Percentiles rank a stretch among this genome's conserved stretches.
Conservation (phyloP, 768 basidiomycete species). For the Phanerochaete sordida region DNA sequence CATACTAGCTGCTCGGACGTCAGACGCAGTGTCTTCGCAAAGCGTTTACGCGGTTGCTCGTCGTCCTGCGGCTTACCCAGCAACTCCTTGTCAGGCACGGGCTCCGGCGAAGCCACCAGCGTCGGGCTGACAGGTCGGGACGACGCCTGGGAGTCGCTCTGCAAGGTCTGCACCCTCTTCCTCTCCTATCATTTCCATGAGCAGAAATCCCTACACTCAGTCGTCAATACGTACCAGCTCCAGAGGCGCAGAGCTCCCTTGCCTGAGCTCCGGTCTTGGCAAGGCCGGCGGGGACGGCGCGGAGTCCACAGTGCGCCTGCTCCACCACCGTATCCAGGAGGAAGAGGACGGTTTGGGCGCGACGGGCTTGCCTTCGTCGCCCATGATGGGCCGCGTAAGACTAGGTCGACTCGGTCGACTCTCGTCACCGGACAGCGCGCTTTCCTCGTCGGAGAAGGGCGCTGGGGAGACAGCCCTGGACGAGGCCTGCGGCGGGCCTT, state of each 20-base stretch:
- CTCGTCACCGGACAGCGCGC: constrained; percentile 25
- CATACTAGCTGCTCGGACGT: constrained; percentile 92
- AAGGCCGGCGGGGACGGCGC: constrained; percentile 8
- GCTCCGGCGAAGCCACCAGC: background rate
- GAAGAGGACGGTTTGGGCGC: constrained; percentile 42
- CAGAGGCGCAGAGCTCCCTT: constrained; percentile 16
- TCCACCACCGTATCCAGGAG: constrained; percentile 89
- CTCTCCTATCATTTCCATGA: background rate
- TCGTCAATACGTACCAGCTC: background rate
- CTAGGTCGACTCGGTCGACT: constrained; percentile 18
- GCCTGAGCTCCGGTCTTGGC: constrained; percentile 16
- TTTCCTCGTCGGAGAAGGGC: constrained; percentile 29
- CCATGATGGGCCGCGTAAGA: background rate
- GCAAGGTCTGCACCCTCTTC: background rate
- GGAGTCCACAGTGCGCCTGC: constrained; percentile 39
- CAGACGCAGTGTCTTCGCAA: constrained; percentile 87
- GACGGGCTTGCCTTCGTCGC: background rate
- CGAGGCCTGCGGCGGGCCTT: constrained; percentile 16
- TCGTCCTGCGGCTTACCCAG: background rate
- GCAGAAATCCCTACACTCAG: background rate
- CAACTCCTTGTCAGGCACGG: background rate
- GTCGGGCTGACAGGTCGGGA: background rate
- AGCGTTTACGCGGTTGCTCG: constrained; percentile 43
- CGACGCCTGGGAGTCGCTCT: background rate
- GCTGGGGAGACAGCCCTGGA: constrained; percentile 35